phyloP scores from a whole-genome alignment of 108 stramenopile species.

The Heterococcus sp. region DNA sequence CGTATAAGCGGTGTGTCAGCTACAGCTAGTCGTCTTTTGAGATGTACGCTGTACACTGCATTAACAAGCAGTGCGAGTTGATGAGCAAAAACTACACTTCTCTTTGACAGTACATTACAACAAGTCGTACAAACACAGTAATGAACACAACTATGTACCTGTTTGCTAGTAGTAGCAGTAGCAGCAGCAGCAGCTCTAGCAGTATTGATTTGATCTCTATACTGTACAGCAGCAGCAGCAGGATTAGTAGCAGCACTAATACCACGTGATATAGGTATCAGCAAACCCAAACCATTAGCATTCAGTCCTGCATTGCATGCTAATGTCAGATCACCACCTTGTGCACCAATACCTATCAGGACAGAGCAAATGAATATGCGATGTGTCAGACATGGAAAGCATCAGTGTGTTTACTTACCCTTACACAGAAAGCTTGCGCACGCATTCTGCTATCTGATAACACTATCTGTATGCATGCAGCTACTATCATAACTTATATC shows the following conservation, averaged over 20 bases:
- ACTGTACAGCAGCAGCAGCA: slow-evolving; percentile 69
- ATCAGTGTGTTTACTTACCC: too few species aligned
- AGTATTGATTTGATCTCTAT: slow-evolving; percentile 66
- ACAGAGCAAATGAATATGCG: too few species aligned
- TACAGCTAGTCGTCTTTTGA: too few species aligned
- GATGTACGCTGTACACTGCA: too few species aligned
- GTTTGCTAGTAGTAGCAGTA: background rate
- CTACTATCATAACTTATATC: too few species aligned
- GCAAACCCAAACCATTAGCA: slow-evolving; percentile 69
- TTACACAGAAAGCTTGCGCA: too few species aligned
- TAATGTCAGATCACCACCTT: slow-evolving; percentile 81
- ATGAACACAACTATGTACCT: background rate
- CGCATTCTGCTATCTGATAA: too few species aligned
- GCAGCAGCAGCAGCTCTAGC: slow-evolving; percentile 12
- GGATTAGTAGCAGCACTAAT: slow-evolving; percentile 78
- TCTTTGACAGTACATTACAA: background rate
- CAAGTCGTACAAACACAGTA: background rate
- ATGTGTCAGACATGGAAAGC: too few species aligned
- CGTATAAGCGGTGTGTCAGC: too few species aligned
- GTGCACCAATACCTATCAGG: slow-evolving; percentile 79
- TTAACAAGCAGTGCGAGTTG: too few species aligned
- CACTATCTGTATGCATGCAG: too few species aligned
- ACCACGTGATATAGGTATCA: slow-evolving; percentile 91
- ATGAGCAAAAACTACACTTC: background rate
- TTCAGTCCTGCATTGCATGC: slow-evolving; percentile 77